These are phyloP conservation scores for Calonectria multiphialidica DNA, from an alignment of 2,329 filamentous ascomycete genomes.

Conservation along the genomic window DNA sequence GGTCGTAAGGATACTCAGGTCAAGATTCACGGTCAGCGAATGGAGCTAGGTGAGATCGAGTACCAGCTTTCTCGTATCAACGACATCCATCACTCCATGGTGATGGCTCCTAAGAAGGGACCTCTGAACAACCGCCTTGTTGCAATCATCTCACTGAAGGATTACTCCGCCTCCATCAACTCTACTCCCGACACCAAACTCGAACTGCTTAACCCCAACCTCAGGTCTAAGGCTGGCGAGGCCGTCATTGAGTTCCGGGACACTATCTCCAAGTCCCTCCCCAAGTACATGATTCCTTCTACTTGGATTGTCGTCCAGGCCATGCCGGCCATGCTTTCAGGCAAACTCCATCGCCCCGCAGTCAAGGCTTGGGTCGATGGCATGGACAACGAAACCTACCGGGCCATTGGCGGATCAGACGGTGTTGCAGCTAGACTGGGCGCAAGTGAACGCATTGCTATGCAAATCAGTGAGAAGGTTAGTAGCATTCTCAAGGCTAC, in stretches of 20 bases:
- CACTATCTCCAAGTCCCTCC: conserved; percentile 20
- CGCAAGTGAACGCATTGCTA: neutral
- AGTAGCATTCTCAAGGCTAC: neutral
- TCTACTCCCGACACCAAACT: neutral
- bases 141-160: conserved; percentile 25
- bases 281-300: conserved; percentile 35
- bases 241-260: conserved; percentile 12
- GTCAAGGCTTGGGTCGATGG: conserved; percentile 58
- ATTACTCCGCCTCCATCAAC: neutral
- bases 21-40: conserved; percentile 59
- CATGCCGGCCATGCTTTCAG: conserved; percentile 30
- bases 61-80: conserved; percentile 65
- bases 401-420: neutral
- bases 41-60: conserved; percentile 58
- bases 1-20: conserved; percentile 60
- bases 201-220: neutral
- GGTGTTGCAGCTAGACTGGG: neutral
- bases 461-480: neutral
- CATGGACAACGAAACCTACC: conserved; percentile 52
- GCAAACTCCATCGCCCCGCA: conserved; percentile 40
- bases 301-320: conserved; percentile 25
- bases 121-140: conserved; percentile 28
- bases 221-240: neutral
- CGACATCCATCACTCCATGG: conserved; percentile 61
- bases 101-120: conserved; percentile 50